Evolutionary conservation across 202 grass and related monocot genomes (phyloP), one percentile per base, ranked within the genome.

Genomic region (Panicum hallii): DNA sequence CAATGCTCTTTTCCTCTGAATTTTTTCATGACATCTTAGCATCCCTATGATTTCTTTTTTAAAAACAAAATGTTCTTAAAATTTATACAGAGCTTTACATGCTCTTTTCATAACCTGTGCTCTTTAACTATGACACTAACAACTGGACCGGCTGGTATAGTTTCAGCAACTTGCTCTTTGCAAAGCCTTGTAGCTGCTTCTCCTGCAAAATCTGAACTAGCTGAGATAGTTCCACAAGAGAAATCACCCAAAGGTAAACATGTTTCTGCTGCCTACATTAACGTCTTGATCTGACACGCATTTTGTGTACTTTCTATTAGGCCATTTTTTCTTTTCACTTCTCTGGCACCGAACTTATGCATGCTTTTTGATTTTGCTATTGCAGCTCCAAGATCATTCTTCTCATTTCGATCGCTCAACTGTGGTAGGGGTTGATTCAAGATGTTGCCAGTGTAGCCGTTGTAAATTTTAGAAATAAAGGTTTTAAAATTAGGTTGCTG

Each of bases 361-460:
- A 68, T 48, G 20, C 6, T 84, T 52, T 63, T 20, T 32, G 56
- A 28, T 80, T 71, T 79, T 75, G 56, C 64, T 54, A 36, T 30
- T 79, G 30, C 91, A 97, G 94, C 76, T 70, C 94, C 91, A 82
- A 85, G 91, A 1, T 88, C 94, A 0, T 88, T 97, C 85, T 93
- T 97, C 58, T 82, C 89, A 2, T 86, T 97, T 73, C 87, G 82
- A 4, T 80, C 89, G 13, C 91, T 97, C 81, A 82, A 87, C 53
- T 92, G 86, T 32, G 86, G 90, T 46, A 70, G 84, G 87, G 72
- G 85, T 69, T 85, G 81, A 88, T 63, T 68, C 76, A 41, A 68
- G 50, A n/a, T 38, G 48, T 41, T 64, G 41, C 3, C 3, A 20
- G 11, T 70, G 9, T 48, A 80, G 36, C 11, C 4, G 1, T 0